Evolutionary conservation across 768 basidiomycete genomes (phyloP).

Genomic region (Leccinum subgranulosum): DNA sequence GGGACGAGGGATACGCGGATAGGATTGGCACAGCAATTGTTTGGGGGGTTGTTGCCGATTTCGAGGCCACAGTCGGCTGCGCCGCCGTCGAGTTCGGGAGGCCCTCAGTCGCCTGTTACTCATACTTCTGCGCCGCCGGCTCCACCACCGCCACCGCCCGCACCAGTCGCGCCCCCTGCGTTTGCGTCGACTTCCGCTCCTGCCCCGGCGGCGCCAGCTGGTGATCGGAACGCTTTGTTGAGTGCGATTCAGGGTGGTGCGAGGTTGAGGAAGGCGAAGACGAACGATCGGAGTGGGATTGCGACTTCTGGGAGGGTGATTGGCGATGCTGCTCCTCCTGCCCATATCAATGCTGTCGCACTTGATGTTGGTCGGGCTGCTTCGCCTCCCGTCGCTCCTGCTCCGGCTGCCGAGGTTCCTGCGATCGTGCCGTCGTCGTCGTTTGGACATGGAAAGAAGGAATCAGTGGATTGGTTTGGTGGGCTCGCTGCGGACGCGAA

Average conservation of each 20-base stretch:
- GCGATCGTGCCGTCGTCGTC: conserved; percentile 17
- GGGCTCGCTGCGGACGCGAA: conserved; percentile 71
- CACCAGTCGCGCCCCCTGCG: conserved; percentile 15
- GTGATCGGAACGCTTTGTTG: conserved; percentile 66
- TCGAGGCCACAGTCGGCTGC: conserved; percentile 57
- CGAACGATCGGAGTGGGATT: conserved; percentile 78
- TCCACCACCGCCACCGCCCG: conserved; percentile 35
- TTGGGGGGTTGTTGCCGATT: conserved; percentile 65
- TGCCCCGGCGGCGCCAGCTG: conserved; percentile 43
- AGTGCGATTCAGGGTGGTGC: conserved; percentile 76
- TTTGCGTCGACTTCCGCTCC: conserved; percentile 33
- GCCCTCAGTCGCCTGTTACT: conserved; percentile 30
- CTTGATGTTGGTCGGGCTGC: conserved; percentile 30
- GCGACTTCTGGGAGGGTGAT: conserved; percentile 72
- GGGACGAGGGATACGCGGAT: conserved; percentile 59
- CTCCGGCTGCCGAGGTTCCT: conserved; percentile 20
- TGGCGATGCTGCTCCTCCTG: conserved; percentile 67
- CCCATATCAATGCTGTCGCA: conserved; percentile 57
- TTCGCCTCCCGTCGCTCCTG: conserved; percentile 6
- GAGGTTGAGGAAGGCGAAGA: conserved; percentile 69
- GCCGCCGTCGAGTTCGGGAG: conserved; percentile 18
- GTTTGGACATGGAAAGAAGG: conserved; percentile 48
- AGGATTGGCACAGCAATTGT: conserved; percentile 76
- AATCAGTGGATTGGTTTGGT: conserved; percentile 90
- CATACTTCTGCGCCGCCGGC: conserved; percentile 35